Base-by-base conservation (phyloP, 1,284 basidiomycete species). In the Mycocalia duriaeana region DNA sequence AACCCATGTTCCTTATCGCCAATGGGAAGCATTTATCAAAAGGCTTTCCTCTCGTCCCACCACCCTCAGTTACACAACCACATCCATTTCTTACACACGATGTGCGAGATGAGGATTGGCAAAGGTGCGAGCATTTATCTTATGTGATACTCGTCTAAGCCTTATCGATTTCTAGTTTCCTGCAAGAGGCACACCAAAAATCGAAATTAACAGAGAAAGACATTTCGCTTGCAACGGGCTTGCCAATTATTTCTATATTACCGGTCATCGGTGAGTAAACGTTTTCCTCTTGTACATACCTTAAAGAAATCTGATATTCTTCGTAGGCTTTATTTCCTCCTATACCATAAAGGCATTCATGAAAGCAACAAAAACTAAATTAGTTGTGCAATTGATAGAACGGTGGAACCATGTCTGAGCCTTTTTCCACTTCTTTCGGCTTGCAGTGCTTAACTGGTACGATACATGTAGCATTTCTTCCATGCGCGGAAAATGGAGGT, bases 61-160 rank as follows among this genome's bases (percentile, higher is more conserved):
- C 66, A 8, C 66, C 68, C 0, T 55, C 62, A 5, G 24, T 49
- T n/a, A 25, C 49, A 2, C 46, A 48, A 5, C 65, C 64, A 11
- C 72, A 75, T 54, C 70, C 71, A 6, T 74, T 75, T 49, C 48
- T 48, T 5, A 55, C 60, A 37, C 67, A 69, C 52, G 70, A 73
- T 53, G 59, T 75, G 6, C 57, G 45, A 11, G 65, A 73, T 54
- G 52, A 52, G 8, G 72, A 75, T 53, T 75, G 72, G 72, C 35
- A 55, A 16, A 57, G 54, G 68, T 69, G 52, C 23, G 53, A 53
- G 4, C 35, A 13, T 23, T 37, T 36, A 45, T 38, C 45, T 8
- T 22, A 19, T 16, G 8, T 36, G 37, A 11, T 43, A 22, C 39
- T 47, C 11, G 16, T 24, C 16, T 24, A n/a, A 25, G 22, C 23